These are phyloP conservation scores for Eucalyptus pumila DNA, from an alignment of 345 rosid genomes.

Conservation along the genomic window DNA sequence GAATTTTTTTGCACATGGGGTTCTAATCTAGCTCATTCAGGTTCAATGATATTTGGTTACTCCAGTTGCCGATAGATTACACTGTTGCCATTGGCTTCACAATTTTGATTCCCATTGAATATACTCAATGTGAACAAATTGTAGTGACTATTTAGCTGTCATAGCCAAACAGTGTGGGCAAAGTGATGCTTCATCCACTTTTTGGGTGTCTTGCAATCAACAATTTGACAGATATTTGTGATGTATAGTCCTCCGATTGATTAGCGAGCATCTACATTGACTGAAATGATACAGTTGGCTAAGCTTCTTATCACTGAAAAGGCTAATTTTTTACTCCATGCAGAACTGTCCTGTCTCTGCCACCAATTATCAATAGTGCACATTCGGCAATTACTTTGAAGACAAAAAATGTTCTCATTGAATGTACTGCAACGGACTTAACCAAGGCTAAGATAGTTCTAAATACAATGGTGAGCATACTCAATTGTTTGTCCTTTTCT, in stretches of 20 bases:
- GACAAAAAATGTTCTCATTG: constrained; percentile 90
- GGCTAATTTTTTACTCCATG: constrained; percentile 31
- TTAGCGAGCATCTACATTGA: not conserved
- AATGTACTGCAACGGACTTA: constrained; percentile 92
- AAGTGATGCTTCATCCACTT: not conserved
- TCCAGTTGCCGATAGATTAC: not conserved
- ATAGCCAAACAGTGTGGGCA: not conserved
- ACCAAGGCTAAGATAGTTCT: constrained; percentile 89
- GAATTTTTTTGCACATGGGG: not conserved
- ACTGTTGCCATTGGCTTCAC: not conserved
- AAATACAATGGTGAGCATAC: constrained; percentile 66
- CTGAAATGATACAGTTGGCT: not conserved
- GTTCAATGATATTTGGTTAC: not conserved
- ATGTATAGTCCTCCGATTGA: not conserved
- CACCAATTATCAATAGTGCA: constrained; percentile 92
- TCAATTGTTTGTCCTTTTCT: not conserved
- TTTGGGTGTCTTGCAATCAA: not conserved
- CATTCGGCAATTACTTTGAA: constrained; percentile 86
- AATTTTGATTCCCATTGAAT: not conserved
- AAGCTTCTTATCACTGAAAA: constrained; percentile 26
- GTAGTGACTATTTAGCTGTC: not conserved
- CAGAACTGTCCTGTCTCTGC: constrained; percentile 85
- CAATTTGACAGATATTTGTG: not conserved
- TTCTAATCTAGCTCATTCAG: not conserved
- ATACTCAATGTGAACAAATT: not conserved